A percentile compares a stretch with the other conserved stretches of the same genome.
Evolutionary conservation across 495 filamentous ascomycete species (phyloP).

Genomic region (Evansstolkia leycettana): DNA sequence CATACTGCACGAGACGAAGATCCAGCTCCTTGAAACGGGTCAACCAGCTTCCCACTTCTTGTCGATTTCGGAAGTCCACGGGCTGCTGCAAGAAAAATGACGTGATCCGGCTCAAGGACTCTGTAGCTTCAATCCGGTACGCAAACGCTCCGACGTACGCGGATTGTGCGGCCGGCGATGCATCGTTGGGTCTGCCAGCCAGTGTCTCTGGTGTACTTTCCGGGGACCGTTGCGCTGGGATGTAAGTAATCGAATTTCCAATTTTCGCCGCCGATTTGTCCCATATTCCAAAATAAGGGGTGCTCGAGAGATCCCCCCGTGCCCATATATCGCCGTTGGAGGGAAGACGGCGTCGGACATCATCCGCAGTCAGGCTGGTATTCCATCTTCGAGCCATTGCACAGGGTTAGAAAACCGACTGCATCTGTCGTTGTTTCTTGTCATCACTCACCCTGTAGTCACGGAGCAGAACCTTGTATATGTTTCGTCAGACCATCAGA

Average conservation of each 20-base stretch:
- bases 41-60: constrained; percentile 26
- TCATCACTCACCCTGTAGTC: constrained; percentile 8
- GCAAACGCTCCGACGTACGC: constrained; percentile 25
- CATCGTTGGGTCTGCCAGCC: too few species aligned
- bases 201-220: too few species aligned
- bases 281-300: constrained; percentile 32
- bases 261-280: constrained; percentile 21
- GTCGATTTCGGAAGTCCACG: constrained; percentile 17
- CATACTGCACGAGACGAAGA: constrained; percentile 24
- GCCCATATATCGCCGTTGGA: constrained; percentile 20
- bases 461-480: constrained; percentile 12
- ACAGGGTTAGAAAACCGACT: too few species aligned
- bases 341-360: constrained; percentile 9
- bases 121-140: constrained; percentile 31
- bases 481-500: too few species aligned
- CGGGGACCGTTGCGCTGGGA: too few species aligned
- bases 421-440: constrained; percentile 1
- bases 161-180: constrained; percentile 4
- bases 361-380: constrained; percentile 24
- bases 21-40: constrained; percentile 35
- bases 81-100: constrained; percentile 27
- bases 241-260: constrained; percentile 18
- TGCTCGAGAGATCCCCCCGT: constrained; percentile 15
- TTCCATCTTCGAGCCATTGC: too few species aligned
- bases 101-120: constrained; percentile 24